Base-by-base conservation (phyloP, 163 green algal genomes). In the Chloroidium sp. region DNA sequence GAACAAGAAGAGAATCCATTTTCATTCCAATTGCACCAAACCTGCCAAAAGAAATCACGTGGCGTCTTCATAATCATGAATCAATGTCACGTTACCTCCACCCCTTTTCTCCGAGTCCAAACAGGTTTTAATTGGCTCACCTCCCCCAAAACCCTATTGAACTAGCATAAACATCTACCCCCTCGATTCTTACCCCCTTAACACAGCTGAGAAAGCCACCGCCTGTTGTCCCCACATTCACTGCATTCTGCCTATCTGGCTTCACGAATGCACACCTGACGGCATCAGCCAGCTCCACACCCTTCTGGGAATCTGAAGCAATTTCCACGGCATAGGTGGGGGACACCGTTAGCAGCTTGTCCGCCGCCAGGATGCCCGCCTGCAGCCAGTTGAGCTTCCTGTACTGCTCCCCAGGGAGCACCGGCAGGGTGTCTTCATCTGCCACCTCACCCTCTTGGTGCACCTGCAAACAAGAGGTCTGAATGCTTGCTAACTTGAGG, bases 311-410 rank as follows among this genome's bases (percentile, higher is more conserved):
- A 76, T 90, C 87, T n/a, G 85, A 84, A 4, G 82, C 76, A 75
- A 98, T 94, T 90, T 98, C 95, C 8, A 85, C 82, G 58, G 95
- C 95, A 85, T 98, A 98, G 87, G 97, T 97, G 76, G 94, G 94
- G 12, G 91, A 97, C 76, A 98, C 95, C 13, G 95, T 98, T 59
- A 98, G 83, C 75, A 97, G 78, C 82, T 93, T 95, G 85, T 97
- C 93, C 13, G 90, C 87, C 0, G 86, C 61, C 60, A 91, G 82
- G 78, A 93, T 90, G 77, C 89, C 90, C 10, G 82, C 89, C 78
- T 86, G 74, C 10, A 87, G 76, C 95, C 95, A 98, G 93, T 98
- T 98, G 87, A 98, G 80, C 90, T 99, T 99, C n/a, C 85, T 84
- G 86, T 91, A 72, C 36, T 36, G 36, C 36, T 36, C 36, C 36